Evolutionary conservation across 108 stramenopile genomes (phyloP).

Genomic region (Asterionellopsis glacialis): DNA sequence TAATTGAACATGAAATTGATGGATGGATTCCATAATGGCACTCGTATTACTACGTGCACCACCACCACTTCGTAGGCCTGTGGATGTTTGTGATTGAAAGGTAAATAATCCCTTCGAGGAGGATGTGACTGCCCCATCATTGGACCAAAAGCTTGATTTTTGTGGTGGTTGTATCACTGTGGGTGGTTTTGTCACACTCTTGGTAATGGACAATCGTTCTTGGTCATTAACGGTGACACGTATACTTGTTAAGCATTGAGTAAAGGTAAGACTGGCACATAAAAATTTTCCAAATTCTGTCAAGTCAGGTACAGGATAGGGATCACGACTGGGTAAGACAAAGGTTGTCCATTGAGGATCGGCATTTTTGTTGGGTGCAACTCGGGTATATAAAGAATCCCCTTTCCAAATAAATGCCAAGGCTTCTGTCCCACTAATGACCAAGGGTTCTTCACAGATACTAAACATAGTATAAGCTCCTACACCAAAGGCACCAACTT

Average conservation of each 20-base stretch:
- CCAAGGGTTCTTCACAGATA: conserved; percentile 79
- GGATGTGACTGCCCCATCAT: conserved; percentile 49
- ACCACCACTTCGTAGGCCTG: too few species aligned
- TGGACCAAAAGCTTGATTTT: conserved; percentile 46
- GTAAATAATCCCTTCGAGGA: conserved; percentile 56
- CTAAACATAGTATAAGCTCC: conserved; percentile 86
- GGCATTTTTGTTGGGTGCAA: conserved; percentile 7
- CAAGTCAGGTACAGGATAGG: conserved; percentile 57
- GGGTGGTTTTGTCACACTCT: conserved; percentile 54
- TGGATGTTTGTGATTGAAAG: conserved; percentile 36
- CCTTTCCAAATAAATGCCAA: conserved; percentile 85
- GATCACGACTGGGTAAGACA: conserved; percentile 67
- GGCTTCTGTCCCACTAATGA: conserved; percentile 55
- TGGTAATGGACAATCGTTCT: conserved; percentile 42
- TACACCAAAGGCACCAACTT: conserved; percentile 81
- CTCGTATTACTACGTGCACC: too few species aligned
- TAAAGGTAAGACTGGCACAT: conserved; percentile 67
- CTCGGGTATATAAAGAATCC: conserved; percentile 72
- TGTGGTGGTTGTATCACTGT: conserved; percentile 25
- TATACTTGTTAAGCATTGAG: conserved; percentile 43
- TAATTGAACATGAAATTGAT: conserved; percentile 33
- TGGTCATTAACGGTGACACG: conserved; percentile 56
- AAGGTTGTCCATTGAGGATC: conserved; percentile 69
- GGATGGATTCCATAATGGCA: conserved; percentile 31
- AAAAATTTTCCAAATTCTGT: conserved; percentile 73